Base-by-base conservation (phyloP, 257 asterid species). In the Parsonsia alboflavescens region DNA sequence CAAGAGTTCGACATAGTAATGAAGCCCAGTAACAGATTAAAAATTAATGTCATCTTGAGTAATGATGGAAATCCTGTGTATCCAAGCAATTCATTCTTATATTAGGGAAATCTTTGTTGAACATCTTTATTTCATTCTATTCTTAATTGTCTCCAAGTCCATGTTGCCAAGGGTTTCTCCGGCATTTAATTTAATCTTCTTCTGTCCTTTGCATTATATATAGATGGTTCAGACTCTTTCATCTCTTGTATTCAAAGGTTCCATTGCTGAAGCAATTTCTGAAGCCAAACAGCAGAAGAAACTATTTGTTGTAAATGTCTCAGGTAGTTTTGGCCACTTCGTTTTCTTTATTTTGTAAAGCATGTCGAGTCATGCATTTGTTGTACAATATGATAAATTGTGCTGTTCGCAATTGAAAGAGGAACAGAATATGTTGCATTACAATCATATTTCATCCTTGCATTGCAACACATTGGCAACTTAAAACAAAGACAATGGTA, bases 201-300 rank as follows among this genome's bases (percentile, higher is more conserved):
- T 50, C 24, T 28, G 10, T 22, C 9, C 54, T 48, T 7, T 71
- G 16, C 33, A 7, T 73, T 77, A 28, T 75, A 11, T 76, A 62
- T 80, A 94, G 99, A 94, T 94, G 99, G 97, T 84, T 73, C 88
- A 71, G 62, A 81, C 92, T 66, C 87, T 94, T 75, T 86, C 92
- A 45, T 83, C 96, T 70, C 96, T 89, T 62, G 82, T 90, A 62
- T 92, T 85, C 84, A 89, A 78, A 85, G 99, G 99, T 79, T 87
- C 98, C 68, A 81, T 92, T 64, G 28, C 61, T 9, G 96, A 90
- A 84, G 97, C 99, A 80, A 86, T 94, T 80, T 63, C 85, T 65
- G 93, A 89, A 87, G 97, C 99, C 53, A 90, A 92, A 71, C 89
- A 68, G 68, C 90, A 92, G 82, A 89, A 90, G 91, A 94, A 94